These are phyloP conservation scores for Colletotrichum shisoi DNA, from an alignment of 2,329 filamentous ascomycete species.

Conservation along the genomic window DNA sequence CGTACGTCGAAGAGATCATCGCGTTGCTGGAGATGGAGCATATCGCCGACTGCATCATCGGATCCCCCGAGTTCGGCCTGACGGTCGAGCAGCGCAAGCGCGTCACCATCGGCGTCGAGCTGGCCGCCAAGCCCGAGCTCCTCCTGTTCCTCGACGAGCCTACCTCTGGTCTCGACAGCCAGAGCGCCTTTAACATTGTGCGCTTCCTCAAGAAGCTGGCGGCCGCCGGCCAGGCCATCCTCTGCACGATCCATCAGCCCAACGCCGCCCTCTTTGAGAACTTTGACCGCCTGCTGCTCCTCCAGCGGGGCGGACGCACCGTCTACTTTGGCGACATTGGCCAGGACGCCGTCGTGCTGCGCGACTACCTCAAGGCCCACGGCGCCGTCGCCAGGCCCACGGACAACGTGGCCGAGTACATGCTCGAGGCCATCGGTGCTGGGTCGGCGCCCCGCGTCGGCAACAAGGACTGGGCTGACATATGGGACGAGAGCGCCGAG, in stretches of 20 bases:
- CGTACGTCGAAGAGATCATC: constrained; percentile 69
- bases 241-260: constrained; percentile 92
- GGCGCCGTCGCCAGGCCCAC: constrained; percentile 66
- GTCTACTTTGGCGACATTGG: constrained; percentile 90
- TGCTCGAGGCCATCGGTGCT: constrained; percentile 85
- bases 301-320: constrained; percentile 79
- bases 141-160: constrained; percentile 82
- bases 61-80: constrained; percentile 71
- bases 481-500: constrained; percentile 79
- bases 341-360: constrained; percentile 73
- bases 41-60: constrained; percentile 67
- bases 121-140: constrained; percentile 81
- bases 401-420: constrained; percentile 75
- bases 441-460: constrained; percentile 76
- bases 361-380: constrained; percentile 67
- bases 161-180: constrained; percentile 76
- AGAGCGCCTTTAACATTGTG: constrained; percentile 78
- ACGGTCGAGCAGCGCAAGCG: constrained; percentile 74
- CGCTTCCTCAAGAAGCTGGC: constrained; percentile 80
- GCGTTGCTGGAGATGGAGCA: constrained; percentile 65
- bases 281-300: constrained; percentile 81
- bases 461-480: constrained; percentile 78
- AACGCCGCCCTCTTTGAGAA: constrained; percentile 87
- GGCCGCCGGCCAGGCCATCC: constrained; percentile 82
- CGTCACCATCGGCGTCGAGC: constrained; percentile 90